Conservation (phyloP, 306 rosid species). For the Lathyrus sativus region DNA sequence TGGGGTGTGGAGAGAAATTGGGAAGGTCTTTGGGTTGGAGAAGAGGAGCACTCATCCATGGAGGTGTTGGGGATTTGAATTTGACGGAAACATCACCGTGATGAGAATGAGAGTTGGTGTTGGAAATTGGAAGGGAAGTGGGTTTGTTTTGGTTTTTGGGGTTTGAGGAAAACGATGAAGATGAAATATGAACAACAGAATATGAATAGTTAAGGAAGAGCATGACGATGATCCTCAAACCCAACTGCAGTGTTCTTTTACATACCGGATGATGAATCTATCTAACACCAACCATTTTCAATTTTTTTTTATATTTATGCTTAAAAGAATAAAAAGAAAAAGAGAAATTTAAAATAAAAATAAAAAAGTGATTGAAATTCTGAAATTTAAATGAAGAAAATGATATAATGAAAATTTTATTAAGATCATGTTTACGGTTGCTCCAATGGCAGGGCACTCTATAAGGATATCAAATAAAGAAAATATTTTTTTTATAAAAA, state of each 20-base stretch:
- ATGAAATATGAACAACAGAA: constrained; percentile 42
- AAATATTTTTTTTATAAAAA: too few species aligned
- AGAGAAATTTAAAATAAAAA: too few species aligned
- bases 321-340: too few species aligned
- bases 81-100: constrained; percentile 40
- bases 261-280: too few species aligned
- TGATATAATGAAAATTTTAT: too few species aligned
- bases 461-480: too few species aligned
- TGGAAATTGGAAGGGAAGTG: constrained; percentile 37
- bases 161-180: constrained; percentile 42
- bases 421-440: too few species aligned
- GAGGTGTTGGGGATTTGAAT: constrained; percentile 69
- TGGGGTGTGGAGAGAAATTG: constrained; percentile 49
- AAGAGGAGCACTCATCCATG: constrained; percentile 80
- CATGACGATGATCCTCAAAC: constrained; percentile 29
- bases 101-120: constrained; percentile 35
- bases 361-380: too few species aligned
- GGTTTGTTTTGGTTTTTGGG: constrained; percentile 31
- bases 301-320: too few species aligned
- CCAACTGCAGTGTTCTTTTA: constrained; percentile 1
- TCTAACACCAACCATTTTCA: too few species aligned
- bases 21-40: constrained; percentile 54
- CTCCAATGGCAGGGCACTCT: too few species aligned
- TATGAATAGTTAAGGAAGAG: constrained; percentile 26
- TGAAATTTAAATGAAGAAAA: too few species aligned